Conservation (phyloP, 2,329 filamentous ascomycete species). For the Fusarium zealandicum region DNA sequence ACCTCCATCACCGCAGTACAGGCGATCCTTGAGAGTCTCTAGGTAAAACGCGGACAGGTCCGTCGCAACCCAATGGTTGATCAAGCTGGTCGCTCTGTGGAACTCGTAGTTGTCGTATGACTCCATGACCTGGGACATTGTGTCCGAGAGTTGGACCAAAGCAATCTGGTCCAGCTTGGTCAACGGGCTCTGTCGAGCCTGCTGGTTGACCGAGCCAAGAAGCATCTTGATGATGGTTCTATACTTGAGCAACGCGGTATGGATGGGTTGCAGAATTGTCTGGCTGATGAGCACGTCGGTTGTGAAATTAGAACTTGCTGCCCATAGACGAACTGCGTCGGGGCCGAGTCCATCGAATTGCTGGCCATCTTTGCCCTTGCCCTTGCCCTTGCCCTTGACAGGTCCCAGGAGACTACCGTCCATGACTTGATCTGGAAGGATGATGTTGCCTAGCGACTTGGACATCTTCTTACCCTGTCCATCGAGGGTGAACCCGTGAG, state of each 20-base stretch:
- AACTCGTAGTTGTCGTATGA: conserved; percentile 80
- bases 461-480: conserved; percentile 96
- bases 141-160: conserved; percentile 73
- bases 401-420: conserved; percentile 79
- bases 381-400: conserved; percentile 66
- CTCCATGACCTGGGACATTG: conserved; percentile 68
- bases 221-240: conserved; percentile 91
- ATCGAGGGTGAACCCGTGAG: conserved; percentile 94
- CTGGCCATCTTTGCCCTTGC: conserved; percentile 50
- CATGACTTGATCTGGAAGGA: conserved; percentile 84
- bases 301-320: conserved; percentile 89
- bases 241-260: conserved; percentile 82
- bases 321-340: conserved; percentile 90
- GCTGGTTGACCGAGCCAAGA: conserved; percentile 73
- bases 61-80: conserved; percentile 82
- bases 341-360: conserved; percentile 77
- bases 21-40: conserved; percentile 86
- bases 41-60: conserved; percentile 95
- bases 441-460: conserved; percentile 91
- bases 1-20: conserved; percentile 81
- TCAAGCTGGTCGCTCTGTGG: conserved; percentile 73
- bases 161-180: conserved; percentile 77
- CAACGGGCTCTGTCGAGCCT: conserved; percentile 58
- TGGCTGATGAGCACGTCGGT: conserved; percentile 84
- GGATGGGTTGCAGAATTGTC: conserved; percentile 77